Evolutionary conservation across 225 moss, liverwort and hornwort genomes (phyloP).

Genomic region (Antitrichia curtipendula): DNA sequence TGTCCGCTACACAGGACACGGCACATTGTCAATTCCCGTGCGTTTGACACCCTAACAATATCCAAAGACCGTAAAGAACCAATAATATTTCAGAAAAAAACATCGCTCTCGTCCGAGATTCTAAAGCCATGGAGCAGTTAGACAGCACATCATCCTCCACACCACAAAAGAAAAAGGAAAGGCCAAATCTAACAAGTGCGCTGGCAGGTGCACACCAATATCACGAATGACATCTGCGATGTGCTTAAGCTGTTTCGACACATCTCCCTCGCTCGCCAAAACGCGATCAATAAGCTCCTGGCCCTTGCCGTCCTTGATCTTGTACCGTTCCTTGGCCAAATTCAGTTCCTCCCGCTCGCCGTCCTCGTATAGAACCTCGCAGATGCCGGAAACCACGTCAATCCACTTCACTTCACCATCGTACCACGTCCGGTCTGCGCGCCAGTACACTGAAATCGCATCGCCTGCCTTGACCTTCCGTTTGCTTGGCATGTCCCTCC

Average conservation of each 20-base stretch:
- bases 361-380: conserved; percentile 13
- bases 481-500: conserved; percentile 14
- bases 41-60: background rate
- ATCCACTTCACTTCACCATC: conserved; percentile 13
- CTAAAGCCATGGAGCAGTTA: background rate
- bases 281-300: background rate
- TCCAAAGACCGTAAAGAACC: background rate
- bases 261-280: conserved; percentile 1
- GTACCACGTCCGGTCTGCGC: conserved; percentile 4
- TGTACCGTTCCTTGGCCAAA: conserved; percentile 9
- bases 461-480: conserved; percentile 7
- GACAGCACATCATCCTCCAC: background rate
- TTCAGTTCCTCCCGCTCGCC: conserved; percentile 21
- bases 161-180: background rate
- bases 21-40: background rate
- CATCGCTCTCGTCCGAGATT: background rate
- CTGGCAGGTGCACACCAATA: background rate
- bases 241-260: conserved; percentile 4
- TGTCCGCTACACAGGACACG: conserved; percentile 14
- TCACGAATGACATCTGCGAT: conserved; percentile 9
- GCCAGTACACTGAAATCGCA: conserved; percentile 19
- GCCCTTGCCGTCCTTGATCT: background rate
- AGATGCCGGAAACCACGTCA: background rate
- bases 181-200: background rate
- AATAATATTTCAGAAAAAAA: background rate